Percentiles rank a stretch among this genome's conserved stretches.
These are phyloP conservation scores for Mercurialis annua DNA, from an alignment of 345 rosid genomes.

Conservation along the genomic window DNA sequence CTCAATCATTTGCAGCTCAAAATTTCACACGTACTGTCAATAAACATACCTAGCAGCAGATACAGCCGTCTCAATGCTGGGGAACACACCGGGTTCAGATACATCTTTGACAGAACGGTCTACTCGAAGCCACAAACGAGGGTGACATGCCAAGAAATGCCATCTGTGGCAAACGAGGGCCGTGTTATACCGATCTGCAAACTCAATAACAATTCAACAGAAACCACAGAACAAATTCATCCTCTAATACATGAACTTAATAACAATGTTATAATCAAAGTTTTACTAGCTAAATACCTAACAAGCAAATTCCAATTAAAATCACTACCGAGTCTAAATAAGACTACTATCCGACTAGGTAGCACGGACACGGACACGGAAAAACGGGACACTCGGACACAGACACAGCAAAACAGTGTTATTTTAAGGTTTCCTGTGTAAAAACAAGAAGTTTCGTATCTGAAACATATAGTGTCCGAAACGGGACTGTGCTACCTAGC, in stretches of 20 bases:
- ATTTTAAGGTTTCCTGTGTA: too few species aligned
- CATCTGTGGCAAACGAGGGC: conserved; percentile 99
- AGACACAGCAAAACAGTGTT: too few species aligned
- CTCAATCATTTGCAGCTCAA: not conserved
- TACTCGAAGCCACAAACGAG: conserved; percentile 91
- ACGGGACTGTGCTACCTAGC: too few species aligned
- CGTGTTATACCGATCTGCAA: conserved; percentile 99
- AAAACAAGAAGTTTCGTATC: too few species aligned
- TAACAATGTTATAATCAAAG: too few species aligned
- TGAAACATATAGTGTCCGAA: too few species aligned
- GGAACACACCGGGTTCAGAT: conserved; percentile 66
- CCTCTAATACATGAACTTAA: conserved; percentile 14
- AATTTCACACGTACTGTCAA: conserved; percentile 5
- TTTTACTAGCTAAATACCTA: too few species aligned
- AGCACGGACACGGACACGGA: too few species aligned
- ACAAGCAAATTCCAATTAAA: too few species aligned
- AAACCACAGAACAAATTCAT: conserved; percentile 26
- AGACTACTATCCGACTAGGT: too few species aligned
- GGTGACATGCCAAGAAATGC: conserved; percentile 89
- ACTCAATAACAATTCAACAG: conserved; percentile 54
- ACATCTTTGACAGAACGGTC: conserved; percentile 62
- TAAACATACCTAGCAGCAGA: conserved; percentile 83
- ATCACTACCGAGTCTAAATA: too few species aligned
- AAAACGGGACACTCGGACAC: too few species aligned
- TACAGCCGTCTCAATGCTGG: conserved; percentile 68